Evolutionary conservation across 352 stramenopile species (phyloP).

Genomic region (Pythium coloratum): DNA sequence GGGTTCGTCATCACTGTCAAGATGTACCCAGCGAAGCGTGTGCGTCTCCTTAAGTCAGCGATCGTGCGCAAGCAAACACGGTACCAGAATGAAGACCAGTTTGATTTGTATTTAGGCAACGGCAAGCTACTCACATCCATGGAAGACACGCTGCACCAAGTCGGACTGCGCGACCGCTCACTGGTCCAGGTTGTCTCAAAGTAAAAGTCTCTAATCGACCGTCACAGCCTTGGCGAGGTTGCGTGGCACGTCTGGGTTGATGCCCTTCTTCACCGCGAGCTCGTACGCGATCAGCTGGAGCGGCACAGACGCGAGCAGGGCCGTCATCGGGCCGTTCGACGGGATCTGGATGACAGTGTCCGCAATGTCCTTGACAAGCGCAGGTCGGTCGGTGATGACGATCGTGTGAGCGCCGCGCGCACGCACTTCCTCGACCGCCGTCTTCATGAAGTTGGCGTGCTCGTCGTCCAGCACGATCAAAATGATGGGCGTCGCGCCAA

Average conservation of each 20-base stretch:
- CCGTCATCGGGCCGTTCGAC: constrained; percentile 96
- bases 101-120: constrained; percentile 50
- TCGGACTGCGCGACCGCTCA: constrained; percentile 41
- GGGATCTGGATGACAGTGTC: constrained; percentile 96
- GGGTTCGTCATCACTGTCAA: constrained; percentile 36
- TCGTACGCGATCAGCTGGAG: constrained; percentile 99
- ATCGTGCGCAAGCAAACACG: constrained; percentile 45
- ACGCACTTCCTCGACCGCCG: constrained; percentile 94
- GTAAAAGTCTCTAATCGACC: constrained; percentile 88
- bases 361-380: constrained; percentile 91
- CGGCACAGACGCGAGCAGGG: constrained; percentile 94
- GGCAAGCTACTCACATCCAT: constrained; percentile 37
- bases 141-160: constrained; percentile 37
- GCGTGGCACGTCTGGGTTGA: constrained; percentile 97
- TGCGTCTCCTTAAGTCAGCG: constrained; percentile 56
- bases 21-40: constrained; percentile 42
- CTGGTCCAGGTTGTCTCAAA: constrained; percentile 43
- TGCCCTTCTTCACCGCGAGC: constrained; percentile 94
- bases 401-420: constrained; percentile 96
- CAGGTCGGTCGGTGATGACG: constrained; percentile 97
- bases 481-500: constrained; percentile 96
- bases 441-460: constrained; percentile 95
- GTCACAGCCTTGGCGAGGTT: constrained; percentile 99
- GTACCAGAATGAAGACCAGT: constrained; percentile 47
- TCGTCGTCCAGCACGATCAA: constrained; percentile 97